phyloP scores from a whole-genome alignment of 2,329 filamentous ascomycete species.

The Sphaerulina vaccinii region DNA sequence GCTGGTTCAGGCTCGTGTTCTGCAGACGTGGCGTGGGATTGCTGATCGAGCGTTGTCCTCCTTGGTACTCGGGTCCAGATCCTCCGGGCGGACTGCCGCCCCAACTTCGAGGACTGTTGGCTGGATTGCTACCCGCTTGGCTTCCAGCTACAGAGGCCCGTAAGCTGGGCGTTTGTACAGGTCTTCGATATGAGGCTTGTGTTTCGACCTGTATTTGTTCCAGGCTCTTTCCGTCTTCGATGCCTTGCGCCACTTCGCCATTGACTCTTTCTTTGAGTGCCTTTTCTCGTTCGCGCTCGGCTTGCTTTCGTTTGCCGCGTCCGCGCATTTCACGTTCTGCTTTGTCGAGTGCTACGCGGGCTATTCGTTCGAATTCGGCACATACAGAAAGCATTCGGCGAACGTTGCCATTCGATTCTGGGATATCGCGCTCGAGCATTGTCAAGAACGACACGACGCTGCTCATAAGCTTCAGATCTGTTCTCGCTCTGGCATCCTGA shows the following conservation, averaged over 20 bases:
- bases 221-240: slow-evolving; percentile 37
- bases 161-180: slow-evolving; percentile 35
- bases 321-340: slow-evolving; percentile 79
- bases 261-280: slow-evolving; percentile 28
- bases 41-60: slow-evolving; percentile 19
- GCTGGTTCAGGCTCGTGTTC: slow-evolving; percentile 13
- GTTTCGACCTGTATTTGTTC: slow-evolving; percentile 40
- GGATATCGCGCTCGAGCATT: slow-evolving; percentile 73
- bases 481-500: slow-evolving; percentile 79
- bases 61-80: slow-evolving; percentile 17
- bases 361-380: slow-evolving; percentile 94
- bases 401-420: slow-evolving; percentile 69
- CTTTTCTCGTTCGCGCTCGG: slow-evolving; percentile 49
- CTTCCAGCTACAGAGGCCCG: slow-evolving; percentile 28
- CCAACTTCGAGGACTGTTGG: slow-evolving; percentile 34
- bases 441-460: slow-evolving; percentile 89
- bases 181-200: slow-evolving; percentile 36
- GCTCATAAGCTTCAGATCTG: slow-evolving; percentile 87
- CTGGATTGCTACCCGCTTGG: slow-evolving; percentile 26
- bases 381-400: slow-evolving; percentile 92
- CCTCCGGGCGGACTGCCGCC: slow-evolving; percentile 26
- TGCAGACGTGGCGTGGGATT: slow-evolving; percentile 16
- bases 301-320: slow-evolving; percentile 79
- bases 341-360: slow-evolving; percentile 85
- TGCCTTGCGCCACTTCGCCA: slow-evolving; percentile 27